phyloP scores from a whole-genome alignment of 192 early-diverging fungal genomes.

The Coemansia sp. region DNA sequence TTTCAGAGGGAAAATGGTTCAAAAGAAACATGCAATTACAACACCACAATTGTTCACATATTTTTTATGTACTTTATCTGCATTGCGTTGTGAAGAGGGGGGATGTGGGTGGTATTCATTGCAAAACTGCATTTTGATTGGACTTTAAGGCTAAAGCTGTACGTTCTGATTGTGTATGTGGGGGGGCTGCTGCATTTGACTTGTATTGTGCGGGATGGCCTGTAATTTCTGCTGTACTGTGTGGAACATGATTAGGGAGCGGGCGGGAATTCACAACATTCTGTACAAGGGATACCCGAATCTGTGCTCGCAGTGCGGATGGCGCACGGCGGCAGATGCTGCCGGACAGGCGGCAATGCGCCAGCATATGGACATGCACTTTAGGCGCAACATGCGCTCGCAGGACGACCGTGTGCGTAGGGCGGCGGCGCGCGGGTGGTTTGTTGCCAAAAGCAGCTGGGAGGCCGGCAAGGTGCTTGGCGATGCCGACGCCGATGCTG shows the following conservation, averaged over 20 bases:
- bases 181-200: no score
- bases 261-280: conserved; percentile 61
- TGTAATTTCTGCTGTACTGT: neutral
- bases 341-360: conserved; percentile 74
- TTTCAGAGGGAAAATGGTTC: neutral
- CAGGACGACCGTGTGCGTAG: conserved; percentile 80
- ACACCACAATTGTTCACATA: neutral
- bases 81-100: neutral
- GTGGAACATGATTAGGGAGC: conserved; percentile 38
- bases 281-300: conserved; percentile 72
- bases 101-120: neutral
- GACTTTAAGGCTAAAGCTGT: neutral
- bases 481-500: conserved; percentile 13
- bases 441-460: conserved; percentile 61
- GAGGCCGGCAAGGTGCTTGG: conserved; percentile 29
- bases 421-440: conserved; percentile 87
- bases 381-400: conserved; percentile 83
- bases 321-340: conserved; percentile 68
- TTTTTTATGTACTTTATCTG: neutral
- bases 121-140: neutral
- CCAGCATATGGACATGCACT: conserved; percentile 94
- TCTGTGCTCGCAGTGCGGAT: conserved; percentile 93
- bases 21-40: neutral
- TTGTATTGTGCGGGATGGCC: neutral
- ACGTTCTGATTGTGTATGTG: neutral